phyloP scores from a whole-genome alignment of 2,329 filamentous ascomycete species.

The Arthrocladium fulminans region DNA sequence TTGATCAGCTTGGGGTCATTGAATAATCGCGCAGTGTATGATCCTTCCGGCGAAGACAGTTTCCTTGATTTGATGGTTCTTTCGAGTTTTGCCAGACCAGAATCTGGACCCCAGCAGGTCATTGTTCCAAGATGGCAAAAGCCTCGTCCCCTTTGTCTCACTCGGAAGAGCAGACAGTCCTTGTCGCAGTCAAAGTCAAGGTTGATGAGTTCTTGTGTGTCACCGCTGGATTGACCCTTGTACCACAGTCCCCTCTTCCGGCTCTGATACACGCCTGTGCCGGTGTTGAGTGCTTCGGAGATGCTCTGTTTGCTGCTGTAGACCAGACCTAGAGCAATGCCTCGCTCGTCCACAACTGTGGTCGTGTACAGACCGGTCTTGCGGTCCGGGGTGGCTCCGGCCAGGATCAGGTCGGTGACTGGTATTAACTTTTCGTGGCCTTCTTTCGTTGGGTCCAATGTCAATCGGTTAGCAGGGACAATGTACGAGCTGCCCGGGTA shows the following conservation, averaged over 20 bases:
- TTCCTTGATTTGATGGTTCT: conserved; percentile 79
- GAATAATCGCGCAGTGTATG: conserved; percentile 89
- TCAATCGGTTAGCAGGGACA: conserved; percentile 61
- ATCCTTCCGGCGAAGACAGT: conserved; percentile 71
- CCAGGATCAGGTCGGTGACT: conserved; percentile 61
- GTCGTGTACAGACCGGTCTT: conserved; percentile 79
- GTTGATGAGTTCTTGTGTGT: conserved; percentile 79
- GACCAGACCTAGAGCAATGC: conserved; percentile 75
- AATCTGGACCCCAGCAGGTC: conserved; percentile 82
- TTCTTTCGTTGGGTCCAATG: conserved; percentile 54
- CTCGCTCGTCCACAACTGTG: conserved; percentile 80
- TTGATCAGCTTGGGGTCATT: conserved; percentile 79
- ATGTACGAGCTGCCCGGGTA: conserved; percentile 41
- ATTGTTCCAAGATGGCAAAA: conserved; percentile 93
- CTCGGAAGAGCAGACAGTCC: conserved; percentile 82
- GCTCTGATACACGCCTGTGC: conserved; percentile 86
- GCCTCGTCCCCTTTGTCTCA: conserved; percentile 75
- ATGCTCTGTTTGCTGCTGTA: conserved; percentile 93
- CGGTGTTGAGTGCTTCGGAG: conserved; percentile 71
- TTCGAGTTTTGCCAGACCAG: conserved; percentile 73
- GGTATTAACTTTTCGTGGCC: conserved; percentile 51
- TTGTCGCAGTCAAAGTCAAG: conserved; percentile 87
- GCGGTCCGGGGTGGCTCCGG: conserved; percentile 71
- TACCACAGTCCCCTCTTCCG: conserved; percentile 92
- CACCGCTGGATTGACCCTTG: conserved; percentile 89